Evolutionary conservation across 2,329 filamentous ascomycete species (phyloP), one percentile per base, ranked within the genome.

Genomic region (Fusarium sp.): DNA sequence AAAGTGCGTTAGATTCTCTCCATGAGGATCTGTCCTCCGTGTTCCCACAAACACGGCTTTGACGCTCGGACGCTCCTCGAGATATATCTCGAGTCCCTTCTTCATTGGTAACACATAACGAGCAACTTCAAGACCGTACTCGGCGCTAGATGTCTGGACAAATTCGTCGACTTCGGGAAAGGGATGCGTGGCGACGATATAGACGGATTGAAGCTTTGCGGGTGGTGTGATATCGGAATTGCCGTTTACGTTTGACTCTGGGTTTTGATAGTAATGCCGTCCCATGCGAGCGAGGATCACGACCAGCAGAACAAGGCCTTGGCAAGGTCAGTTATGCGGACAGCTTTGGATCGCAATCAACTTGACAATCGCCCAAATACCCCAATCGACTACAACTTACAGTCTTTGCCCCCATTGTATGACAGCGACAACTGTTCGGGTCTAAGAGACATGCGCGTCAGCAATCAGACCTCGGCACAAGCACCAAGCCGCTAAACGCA

Each of bases 391-490:
- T 34, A 9, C 24, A 15, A 66, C 63, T 39, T 45, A 65, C 63
- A 98, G 82, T 98, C 95, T 77, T 99, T 99, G 60, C 95, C 95
- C 73, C 95, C 95, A 71, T 99, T 99, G 79, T 97, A 99, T 53
- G 94, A 96, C 64, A 98, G 83, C 6, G 93, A 92, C 59, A 98
- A 84, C 73, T 96, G 85, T 56, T 89, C 83, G 61, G 90, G 85
- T 56, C 91, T 95, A 70, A 58, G 40, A 40, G 36, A 29, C 32
- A 43, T 26, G 41, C n/a, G 15, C 13, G 45, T 64, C 53, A 71
- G 62, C 44, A 34, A 42, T 39, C 19, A 38, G 8, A 22, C 22
- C 13, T 43, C 40, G 13, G 51, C 41, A 29, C 25, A 11, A 34
- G 31, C 32, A 42, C 34, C 32, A 38, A 35, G 15, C 7, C 35